Evolutionary conservation across 306 rosid genomes (phyloP), one percentile per base, ranked within the genome.

Genomic region (Casuarina cunninghamiana): DNA sequence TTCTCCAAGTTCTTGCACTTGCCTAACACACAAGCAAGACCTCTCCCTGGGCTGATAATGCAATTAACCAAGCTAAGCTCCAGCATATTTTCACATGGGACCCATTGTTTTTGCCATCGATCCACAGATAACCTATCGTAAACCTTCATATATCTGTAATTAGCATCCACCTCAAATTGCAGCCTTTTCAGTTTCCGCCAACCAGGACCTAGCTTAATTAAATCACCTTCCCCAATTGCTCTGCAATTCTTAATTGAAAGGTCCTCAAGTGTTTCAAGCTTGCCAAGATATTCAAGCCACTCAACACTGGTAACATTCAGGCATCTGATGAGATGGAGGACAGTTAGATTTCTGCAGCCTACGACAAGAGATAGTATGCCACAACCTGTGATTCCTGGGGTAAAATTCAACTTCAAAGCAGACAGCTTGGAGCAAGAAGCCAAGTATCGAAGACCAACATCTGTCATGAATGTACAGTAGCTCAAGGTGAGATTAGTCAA

Each of bases 31-130:
- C 97, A 92, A 79, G 97, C 93, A 78, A 94, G 96, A 15, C 98
- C 98, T 79, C 93, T 90, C 58, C 96, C 98, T 0, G 94, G 92
- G 83, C 97, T 89, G 63, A 94, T 94, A 54, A 94, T 94, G 90
- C 97, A 94, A 76, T 92, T 94, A 26, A 88, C 96, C 83, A 92
- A 80, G 82, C 94, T 94, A 37, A 94, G 85, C 76, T 92, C 93
- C 82, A 78, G 72, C 91, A 94, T 61, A 68, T 84, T 91, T 62
- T 92, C 93, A 78, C 96, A 92, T 1, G 90, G 90, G 6, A 91
- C 86, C 83, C 79, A 79, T 84, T 92, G 97, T 89, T 85, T 90
- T 66, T 90, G 93, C 98, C 96, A 94, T 62, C 89, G 86, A 79
- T 92, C 96, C 0, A 94, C 96, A 10, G 96, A 91, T 78, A 92